These are phyloP conservation scores for Ganoderma lucidum DNA, from an alignment of 1,284 basidiomycete species.

Conservation along the genomic window DNA sequence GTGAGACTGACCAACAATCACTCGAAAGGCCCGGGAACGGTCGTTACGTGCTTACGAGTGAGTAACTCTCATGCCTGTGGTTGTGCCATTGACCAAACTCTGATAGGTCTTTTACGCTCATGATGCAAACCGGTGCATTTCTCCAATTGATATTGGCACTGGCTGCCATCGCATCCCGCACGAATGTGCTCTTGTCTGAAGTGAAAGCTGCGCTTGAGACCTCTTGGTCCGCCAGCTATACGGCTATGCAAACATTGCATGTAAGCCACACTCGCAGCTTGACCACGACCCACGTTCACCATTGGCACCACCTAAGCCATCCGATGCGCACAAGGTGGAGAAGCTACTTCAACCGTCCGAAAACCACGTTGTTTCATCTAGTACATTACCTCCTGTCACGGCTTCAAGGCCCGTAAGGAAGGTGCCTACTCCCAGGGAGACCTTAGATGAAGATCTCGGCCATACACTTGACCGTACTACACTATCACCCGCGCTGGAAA, in stretches of 20 bases:
- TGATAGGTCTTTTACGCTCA: constrained; percentile 62
- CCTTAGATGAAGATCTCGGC: constrained; percentile 30
- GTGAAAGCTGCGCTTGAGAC: constrained; percentile 48
- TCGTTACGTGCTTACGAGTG: constrained; percentile 59
- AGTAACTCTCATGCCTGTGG: constrained; percentile 27
- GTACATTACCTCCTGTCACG: neutral
- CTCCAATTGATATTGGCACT: constrained; percentile 69
- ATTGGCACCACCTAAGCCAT: constrained; percentile 12
- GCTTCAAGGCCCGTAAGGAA: constrained; percentile 2
- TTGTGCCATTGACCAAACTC: constrained; percentile 18
- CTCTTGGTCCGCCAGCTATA: constrained; percentile 39
- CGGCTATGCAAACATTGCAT: constrained; percentile 39
- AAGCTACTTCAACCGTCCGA: constrained; percentile 7
- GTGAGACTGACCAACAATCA: neutral
- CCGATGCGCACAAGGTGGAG: constrained; percentile 16
- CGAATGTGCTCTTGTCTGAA: constrained; percentile 56
- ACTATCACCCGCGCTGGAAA: constrained; percentile 9
- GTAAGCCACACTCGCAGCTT: constrained; percentile 31
- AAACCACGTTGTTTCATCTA: neutral
- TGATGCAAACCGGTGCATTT: constrained; percentile 77
- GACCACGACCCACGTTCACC: neutral
- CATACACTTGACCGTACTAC: constrained; percentile 17
- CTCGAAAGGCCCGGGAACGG: constrained; percentile 56
- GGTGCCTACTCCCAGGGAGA: constrained; percentile 12
- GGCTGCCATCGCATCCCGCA: constrained; percentile 65